Evolutionary conservation across 2,329 filamentous ascomycete species (phyloP), one percentile per base, ranked within the genome.

Genomic region (Aspergillus sp.): DNA sequence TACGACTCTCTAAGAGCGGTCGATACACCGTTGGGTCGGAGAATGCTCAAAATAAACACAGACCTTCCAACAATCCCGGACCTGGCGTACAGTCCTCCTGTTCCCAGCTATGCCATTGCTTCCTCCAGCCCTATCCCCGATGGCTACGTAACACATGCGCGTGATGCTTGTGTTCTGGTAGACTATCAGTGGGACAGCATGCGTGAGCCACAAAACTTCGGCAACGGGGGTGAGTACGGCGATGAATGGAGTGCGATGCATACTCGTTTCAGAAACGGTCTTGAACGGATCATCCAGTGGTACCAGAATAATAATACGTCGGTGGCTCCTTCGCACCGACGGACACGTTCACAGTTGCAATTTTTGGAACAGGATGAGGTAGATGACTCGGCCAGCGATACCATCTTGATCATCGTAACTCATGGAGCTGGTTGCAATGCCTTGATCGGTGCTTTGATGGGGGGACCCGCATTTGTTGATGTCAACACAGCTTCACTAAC

Each of bases 221-320:
- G 93, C 7, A 89, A 92, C 70, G 94, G 94, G 9, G 95, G 94
- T 45, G 85, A 89, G 48, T 91, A 92, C 69, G 93, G 92, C 1
- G 95, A 99, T 77, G 95, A 98, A 77, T 99, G 95, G 95, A 91
- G 92, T 31, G 84, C 88, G 3, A 98, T 99, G 95, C 95, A 99
- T 77, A 89, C 89, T 73, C 87, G 95, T 23, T 97, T 98, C 71
- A 86, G 93, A 43, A 86, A 83, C 64, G 94, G 94, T 1, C 77
- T 97, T 45, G 88, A 91, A 66, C 87, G 87, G 49, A 85, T 97
- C 80, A 82, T 97, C 13, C 85, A 90, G 62, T 98, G 93, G 91
- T 99, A 99, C 73, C 79, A 80, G 57, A 78, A 83, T 74, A 70
- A 87, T 76, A 65, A 81, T 47, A 60, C 48, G 34, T 53, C 52